A percentile compares a stretch with the other conserved stretches of the same genome.
These are phyloP conservation scores for Skeletonema potamos DNA, from an alignment of 108 stramenopile species.

Conservation along the genomic window DNA sequence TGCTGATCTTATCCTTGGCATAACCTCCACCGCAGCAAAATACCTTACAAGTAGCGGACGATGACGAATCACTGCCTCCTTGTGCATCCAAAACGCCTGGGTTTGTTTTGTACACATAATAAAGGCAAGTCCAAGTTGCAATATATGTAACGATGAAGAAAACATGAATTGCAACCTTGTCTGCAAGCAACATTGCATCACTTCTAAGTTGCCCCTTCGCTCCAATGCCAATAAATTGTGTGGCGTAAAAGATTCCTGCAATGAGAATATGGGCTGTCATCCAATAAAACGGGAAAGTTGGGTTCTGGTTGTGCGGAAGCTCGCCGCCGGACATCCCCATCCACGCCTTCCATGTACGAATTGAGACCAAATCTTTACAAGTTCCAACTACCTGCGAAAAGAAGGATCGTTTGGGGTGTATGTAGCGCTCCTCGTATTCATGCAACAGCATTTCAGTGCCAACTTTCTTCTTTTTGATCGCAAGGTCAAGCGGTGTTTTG, in stretches of 20 bases:
- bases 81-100: constrained; percentile 68
- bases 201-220: constrained; percentile 12
- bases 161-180: constrained; percentile 54
- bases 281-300: constrained; percentile 78
- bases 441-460: constrained; percentile 62
- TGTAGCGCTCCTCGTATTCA: constrained; percentile 56
- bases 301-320: constrained; percentile 62
- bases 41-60: constrained; percentile 21
- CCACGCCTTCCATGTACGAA: constrained; percentile 72
- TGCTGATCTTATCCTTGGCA: constrained; percentile 41
- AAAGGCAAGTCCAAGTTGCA: constrained; percentile 64
- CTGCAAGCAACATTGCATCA: constrained; percentile 65
- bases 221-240: constrained; percentile 48
- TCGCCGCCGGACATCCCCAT: constrained; percentile 58
- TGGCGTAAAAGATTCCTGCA: constrained; percentile 46
- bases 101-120: constrained; percentile 61
- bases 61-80: constrained; percentile 18
- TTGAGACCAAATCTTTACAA: constrained; percentile 39
- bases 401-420: constrained; percentile 21
- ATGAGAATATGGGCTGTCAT: constrained; percentile 51
- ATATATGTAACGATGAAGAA: constrained; percentile 48
- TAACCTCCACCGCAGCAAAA: constrained; percentile 26
- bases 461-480: constrained; percentile 78
- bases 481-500: constrained; percentile 75
- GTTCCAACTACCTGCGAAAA: constrained; percentile 28